A percentile compares a stretch with the other conserved stretches of the same genome.
Evolutionary conservation across 805 yeast species (phyloP).

Genomic region (Spathaspora gorwiae): DNA sequence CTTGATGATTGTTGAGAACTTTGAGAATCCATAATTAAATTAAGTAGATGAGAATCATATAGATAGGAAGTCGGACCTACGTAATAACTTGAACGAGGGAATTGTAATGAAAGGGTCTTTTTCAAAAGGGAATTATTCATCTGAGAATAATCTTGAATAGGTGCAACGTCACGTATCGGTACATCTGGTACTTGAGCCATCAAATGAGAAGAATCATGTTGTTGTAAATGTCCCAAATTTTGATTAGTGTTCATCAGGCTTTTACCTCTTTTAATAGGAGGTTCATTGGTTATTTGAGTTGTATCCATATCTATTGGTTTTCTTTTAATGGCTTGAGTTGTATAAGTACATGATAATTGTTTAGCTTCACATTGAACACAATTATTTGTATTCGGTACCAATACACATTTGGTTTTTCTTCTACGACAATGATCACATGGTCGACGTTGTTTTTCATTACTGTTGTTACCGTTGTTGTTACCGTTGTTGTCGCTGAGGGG

Average conservation of each 20-base stretch:
- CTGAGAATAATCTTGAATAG: slow-evolving; percentile 63
- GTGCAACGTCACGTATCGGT: slow-evolving; percentile 49
- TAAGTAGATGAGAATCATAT: slow-evolving; percentile 68
- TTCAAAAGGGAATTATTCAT: slow-evolving; percentile 62
- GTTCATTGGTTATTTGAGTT: slow-evolving; percentile 7
- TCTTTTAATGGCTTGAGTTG: slow-evolving; percentile 16
- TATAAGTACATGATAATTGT: slow-evolving; percentile 69
- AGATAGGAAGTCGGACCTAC: slow-evolving; percentile 81
- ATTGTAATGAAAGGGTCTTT: slow-evolving; percentile 71
- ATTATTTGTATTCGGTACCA: slow-evolving; percentile 54
- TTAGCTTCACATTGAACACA: slow-evolving; percentile 78
- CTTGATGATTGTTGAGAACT: not conserved
- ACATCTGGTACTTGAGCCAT: slow-evolving; percentile 35
- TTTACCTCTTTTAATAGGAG: slow-evolving; percentile 16
- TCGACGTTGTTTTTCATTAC: slow-evolving; percentile 37
- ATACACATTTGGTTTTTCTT: slow-evolving; percentile 73
- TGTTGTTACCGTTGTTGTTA: not conserved
- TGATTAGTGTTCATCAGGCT: slow-evolving; percentile 7
- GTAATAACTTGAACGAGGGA: slow-evolving; percentile 83
- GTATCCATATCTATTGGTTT: slow-evolving; percentile 7
- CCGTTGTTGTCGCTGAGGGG: not conserved
- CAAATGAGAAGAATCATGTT: slow-evolving; percentile 7
- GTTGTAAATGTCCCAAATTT: not conserved
- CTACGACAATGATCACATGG: slow-evolving; percentile 87
- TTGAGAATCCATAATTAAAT: slow-evolving; percentile 46